phyloP scores from a whole-genome alignment of 2,329 filamentous ascomycete species.

The Cucurbitaria berberidis region DNA sequence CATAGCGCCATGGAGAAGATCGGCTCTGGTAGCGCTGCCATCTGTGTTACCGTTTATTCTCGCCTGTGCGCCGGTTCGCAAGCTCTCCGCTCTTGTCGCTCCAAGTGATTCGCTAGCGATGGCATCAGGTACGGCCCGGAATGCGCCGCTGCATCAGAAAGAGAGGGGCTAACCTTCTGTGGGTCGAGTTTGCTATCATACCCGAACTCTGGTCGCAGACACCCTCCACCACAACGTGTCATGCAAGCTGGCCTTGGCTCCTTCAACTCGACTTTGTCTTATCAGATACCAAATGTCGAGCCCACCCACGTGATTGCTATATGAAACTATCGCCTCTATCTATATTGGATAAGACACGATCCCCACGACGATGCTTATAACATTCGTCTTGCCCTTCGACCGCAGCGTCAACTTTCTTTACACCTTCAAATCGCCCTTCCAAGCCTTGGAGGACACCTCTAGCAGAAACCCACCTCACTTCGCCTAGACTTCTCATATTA shows the following conservation, averaged over 20 bases:
- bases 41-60: conserved; percentile 5
- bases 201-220: neutral
- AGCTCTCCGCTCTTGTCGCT: neutral
- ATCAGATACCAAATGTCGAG: conserved; percentile 13
- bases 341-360: neutral
- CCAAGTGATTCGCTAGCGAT: neutral
- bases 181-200: neutral
- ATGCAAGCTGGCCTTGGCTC: conserved; percentile 15
- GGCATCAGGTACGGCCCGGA: neutral
- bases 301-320: conserved; percentile 2
- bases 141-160: neutral
- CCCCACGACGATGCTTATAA: neutral
- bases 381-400: neutral
- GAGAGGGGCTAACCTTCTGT: neutral
- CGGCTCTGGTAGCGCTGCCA: neutral
- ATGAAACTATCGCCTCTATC: neutral
- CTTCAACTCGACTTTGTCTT: conserved; percentile 8
- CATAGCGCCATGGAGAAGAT: conserved; percentile 4
- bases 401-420: neutral
- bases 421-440: neutral
- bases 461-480: neutral
- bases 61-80: conserved; percentile 5
- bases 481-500: neutral
- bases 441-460: neutral
- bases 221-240: too few species aligned